These are phyloP conservation scores for Xylaria curta DNA, from an alignment of 495 filamentous ascomycete species.

Conservation along the genomic window DNA sequence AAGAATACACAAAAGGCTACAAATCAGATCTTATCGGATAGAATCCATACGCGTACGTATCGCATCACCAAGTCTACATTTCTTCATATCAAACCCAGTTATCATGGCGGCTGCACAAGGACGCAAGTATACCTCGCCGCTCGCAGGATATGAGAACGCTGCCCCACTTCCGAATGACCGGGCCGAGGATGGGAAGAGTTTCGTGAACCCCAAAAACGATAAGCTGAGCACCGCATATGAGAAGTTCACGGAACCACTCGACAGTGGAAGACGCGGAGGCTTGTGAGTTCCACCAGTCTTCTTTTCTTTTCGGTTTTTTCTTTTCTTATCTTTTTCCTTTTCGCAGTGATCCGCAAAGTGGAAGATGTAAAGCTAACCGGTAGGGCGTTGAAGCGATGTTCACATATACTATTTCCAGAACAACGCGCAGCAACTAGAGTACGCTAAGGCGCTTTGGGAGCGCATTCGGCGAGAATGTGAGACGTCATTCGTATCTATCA, in stretches of 20 bases:
- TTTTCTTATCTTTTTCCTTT: no score
- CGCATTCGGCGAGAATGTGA: conserved; percentile 81
- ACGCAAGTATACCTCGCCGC: conserved; percentile 68
- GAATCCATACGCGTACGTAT: background rate
- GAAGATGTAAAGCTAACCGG: no score
- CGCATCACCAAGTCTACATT: background rate
- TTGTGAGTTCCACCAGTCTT: conserved; percentile 52
- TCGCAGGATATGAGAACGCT: conserved; percentile 69
- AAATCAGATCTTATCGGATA: background rate
- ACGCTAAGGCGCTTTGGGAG: conserved; percentile 75
- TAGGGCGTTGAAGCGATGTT: conserved; percentile 60
- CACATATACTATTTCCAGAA: conserved; percentile 82
- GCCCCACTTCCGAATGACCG: conserved; percentile 67
- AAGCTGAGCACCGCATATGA: conserved; percentile 68
- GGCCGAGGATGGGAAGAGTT: conserved; percentile 70
- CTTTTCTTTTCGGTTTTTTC: no score
- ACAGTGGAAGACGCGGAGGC: conserved; percentile 64
- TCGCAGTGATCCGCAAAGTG: no score
- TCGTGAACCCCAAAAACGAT: conserved; percentile 63
- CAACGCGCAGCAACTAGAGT: conserved; percentile 65
- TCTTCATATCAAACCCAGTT: background rate
- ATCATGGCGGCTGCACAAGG: conserved; percentile 12
- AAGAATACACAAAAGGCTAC: background rate
- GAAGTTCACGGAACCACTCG: conserved; percentile 67
- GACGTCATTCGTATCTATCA: conserved; percentile 10